Percentiles rank a stretch among this genome's conserved stretches.
Evolutionary conservation across 371 early-diverging fungal genomes (phyloP).

Genomic region (Umbelopsis sp.): DNA sequence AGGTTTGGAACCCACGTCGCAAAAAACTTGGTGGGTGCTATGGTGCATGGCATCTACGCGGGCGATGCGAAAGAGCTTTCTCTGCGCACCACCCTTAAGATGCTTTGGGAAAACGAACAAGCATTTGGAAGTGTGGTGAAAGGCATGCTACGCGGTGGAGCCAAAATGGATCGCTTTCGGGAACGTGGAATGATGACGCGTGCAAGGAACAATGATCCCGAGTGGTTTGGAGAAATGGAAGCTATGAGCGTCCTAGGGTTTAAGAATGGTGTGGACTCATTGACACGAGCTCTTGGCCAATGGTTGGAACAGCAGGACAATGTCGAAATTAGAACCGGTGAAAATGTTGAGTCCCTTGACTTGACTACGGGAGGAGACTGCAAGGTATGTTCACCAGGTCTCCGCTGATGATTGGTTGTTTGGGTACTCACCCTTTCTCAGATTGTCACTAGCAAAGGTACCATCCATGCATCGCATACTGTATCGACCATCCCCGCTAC

Average conservation of each 20-base stretch:
- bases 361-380: slow-evolving; percentile 29
- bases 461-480: slow-evolving; percentile 55
- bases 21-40: slow-evolving; percentile 73
- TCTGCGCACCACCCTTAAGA: slow-evolving; percentile 70
- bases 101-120: slow-evolving; percentile 69
- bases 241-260: slow-evolving; percentile 81
- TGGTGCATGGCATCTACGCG: slow-evolving; percentile 94
- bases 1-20: slow-evolving; percentile 70
- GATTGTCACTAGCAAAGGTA: slow-evolving; percentile 34
- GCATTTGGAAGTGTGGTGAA: slow-evolving; percentile 68
- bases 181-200: slow-evolving; percentile 48
- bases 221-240: slow-evolving; percentile 63
- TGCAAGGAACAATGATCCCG: slow-evolving; percentile 46
- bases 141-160: slow-evolving; percentile 42
- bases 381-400: slow-evolving; percentile 29
- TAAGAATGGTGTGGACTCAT: slow-evolving; percentile 74
- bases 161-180: slow-evolving; percentile 35
- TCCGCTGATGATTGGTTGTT: too few species aligned
- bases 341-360: slow-evolving; percentile 43
- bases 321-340: slow-evolving; percentile 55
- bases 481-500: slow-evolving; percentile 73
- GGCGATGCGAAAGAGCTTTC: slow-evolving; percentile 81
- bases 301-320: slow-evolving; percentile 52
- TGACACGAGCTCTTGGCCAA: slow-evolving; percentile 59
- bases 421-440: slow-evolving; percentile 13